Evolutionary conservation across 306 rosid species (phyloP), one percentile per base, ranked within the genome.

Genomic region (Mimosa pudica): DNA sequence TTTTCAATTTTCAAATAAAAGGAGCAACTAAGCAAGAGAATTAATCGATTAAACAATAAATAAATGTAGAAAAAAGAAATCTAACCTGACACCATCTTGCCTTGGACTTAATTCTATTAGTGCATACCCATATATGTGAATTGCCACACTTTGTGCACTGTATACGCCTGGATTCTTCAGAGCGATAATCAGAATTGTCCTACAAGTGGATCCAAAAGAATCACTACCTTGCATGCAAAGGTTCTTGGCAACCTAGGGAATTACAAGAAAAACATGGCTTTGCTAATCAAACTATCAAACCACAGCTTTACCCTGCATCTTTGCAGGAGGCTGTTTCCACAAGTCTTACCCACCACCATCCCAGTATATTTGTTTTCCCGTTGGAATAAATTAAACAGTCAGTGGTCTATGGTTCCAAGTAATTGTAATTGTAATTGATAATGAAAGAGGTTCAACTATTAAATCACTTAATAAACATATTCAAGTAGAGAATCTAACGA

Each of bases 21-120:
- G 20, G 71, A 44, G 49, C 17, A 64, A 42, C 74, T 49, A 38
- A 61, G 76, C 61, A 36, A 74, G 38, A 63, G 51, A 63, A 71
- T 13, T 44, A 13, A 72, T 30, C 35, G 48, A 20, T 77, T 9
- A 54, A 69, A 33, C 44, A 20, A 81, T 9, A 54, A 63, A 42
- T 38, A 80, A 16, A 75, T 2, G 62, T 51, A 41, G 33, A n/a
- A 35, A 33, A 71, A 75, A 66, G 44, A 80, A 83, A 61, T 46
- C 90, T 70, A 63, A 95, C 99, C 99, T 96, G 97, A 78, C 98
- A 96, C 98, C 99, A 96, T 88, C 99, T 96, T 65, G 99, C 97
- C 82, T 93, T 96, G 41, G 92, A 83, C 82, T 96, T 96, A 58
- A 85, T 88, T 88, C 99, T 87, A 82, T 87, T 93, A n/a, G 98